phyloP scores from a whole-genome alignment of 2,329 filamentous ascomycete genomes.

The Fusarium nisikadoi region DNA sequence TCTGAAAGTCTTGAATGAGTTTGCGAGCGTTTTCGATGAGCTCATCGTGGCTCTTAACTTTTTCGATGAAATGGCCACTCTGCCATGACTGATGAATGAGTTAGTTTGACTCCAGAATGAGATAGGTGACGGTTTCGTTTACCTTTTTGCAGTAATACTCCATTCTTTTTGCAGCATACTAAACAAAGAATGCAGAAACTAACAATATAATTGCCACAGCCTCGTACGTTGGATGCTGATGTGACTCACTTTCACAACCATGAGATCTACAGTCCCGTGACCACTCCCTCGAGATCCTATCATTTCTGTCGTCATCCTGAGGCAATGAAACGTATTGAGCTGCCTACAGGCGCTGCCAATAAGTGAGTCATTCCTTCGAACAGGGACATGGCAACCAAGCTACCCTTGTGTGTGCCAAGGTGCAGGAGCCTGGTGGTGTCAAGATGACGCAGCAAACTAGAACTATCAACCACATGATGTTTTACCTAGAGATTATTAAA shows the following conservation, averaged over 20 bases:
- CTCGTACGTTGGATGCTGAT: neutral
- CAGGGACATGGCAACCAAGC: neutral
- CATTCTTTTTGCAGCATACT: neutral
- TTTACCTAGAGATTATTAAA: too few relatives aligned
- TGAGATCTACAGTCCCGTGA: neutral
- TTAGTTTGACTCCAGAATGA: neutral
- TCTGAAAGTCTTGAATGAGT: neutral
- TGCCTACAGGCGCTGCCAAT: neutral
- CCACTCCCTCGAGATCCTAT: neutral
- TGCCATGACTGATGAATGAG: neutral
- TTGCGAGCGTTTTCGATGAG: neutral
- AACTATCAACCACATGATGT: neutral
- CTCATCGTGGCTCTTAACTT: neutral
- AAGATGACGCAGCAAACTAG: neutral
- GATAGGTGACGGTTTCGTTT: neutral
- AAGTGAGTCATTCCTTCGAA: neutral
- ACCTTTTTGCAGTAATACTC: neutral
- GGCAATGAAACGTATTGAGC: neutral
- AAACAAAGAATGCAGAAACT: neutral
- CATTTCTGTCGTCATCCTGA: neutral
- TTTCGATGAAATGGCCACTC: neutral
- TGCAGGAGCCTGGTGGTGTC: neutral
- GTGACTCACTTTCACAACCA: neutral
- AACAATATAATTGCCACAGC: neutral
- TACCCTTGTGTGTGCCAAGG: conserved; percentile 1